These are phyloP conservation scores for Colletotrichum lupini DNA, from an alignment of 2,329 filamentous ascomycete species.

Conservation along the genomic window DNA sequence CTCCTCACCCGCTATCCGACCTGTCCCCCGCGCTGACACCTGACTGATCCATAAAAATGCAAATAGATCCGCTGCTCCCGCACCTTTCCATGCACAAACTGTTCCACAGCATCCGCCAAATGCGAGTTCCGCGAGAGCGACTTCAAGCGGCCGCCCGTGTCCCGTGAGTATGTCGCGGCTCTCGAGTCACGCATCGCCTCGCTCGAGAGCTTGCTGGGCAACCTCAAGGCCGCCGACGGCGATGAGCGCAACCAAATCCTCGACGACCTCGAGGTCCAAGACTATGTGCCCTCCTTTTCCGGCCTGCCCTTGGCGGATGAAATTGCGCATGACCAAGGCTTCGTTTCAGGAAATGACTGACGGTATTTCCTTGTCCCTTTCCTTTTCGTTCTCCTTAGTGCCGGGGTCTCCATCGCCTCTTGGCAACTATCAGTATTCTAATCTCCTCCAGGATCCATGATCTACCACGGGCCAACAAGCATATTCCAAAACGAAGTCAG, in stretches of 20 bases:
- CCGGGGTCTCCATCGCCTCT: no score
- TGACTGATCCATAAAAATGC: no score
- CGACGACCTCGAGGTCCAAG: slow-evolving; percentile 46
- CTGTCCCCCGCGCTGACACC: neutral
- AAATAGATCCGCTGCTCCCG: slow-evolving; percentile 37
- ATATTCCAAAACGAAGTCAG: slow-evolving; percentile 38
- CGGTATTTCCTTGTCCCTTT: neutral
- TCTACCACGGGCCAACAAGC: slow-evolving; percentile 39
- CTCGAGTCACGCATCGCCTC: slow-evolving; percentile 42
- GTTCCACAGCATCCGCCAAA: slow-evolving; percentile 22
- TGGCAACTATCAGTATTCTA: neutral
- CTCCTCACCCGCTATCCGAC: no score
- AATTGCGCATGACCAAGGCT: slow-evolving; percentile 14
- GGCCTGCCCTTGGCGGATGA: slow-evolving; percentile 10
- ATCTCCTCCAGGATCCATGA: slow-evolving; percentile 22
- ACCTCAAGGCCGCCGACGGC: slow-evolving; percentile 47
- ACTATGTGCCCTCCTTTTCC: slow-evolving; percentile 35
- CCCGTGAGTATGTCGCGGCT: slow-evolving; percentile 41
- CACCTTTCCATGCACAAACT: slow-evolving; percentile 35
- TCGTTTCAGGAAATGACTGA: slow-evolving; percentile 26
- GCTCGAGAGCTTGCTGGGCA: slow-evolving; percentile 37
- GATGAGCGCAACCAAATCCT: slow-evolving; percentile 42
- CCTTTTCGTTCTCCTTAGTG: neutral
- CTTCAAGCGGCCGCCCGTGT: slow-evolving; percentile 34
- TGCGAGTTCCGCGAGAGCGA: slow-evolving; percentile 38